Base-by-base conservation (phyloP, 345 rosid species). In the Brassica juncea region DNA sequence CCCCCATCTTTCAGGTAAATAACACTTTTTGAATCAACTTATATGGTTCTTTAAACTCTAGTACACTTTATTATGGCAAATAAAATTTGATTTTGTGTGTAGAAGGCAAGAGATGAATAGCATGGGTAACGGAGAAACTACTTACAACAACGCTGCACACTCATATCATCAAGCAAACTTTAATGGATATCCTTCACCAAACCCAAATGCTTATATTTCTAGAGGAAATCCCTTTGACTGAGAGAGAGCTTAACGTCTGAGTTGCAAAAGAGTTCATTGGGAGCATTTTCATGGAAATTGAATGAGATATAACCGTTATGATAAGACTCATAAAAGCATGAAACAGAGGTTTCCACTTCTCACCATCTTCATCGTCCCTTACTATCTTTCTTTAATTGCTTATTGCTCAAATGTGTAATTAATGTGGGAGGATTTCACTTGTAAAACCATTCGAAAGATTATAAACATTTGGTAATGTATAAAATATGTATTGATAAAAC, bases 161-260 rank as follows among this genome's bases (percentile, higher is more conserved):
- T 8, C 74, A 42, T 62, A 44, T 69, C 84, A 74, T 44, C 85
- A 80, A 54, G 74, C 82, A 61, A 68, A 81, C 52, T 5, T 49
- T 49, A 79, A 60, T 23, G 84, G 84, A 75, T 84, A 70, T 82
- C 69, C 80, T 35, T 72, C 21, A 63, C 47, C 84, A 39, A 81
- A 73, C 16, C 79, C 81, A 75, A 78, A 69, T 80, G 80, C 83
- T 71, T 77, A 69, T 82, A 60, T 80, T 68, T 73, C 86, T 54
- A 84, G 88, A 74, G 88, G 92, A 73, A 90, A 91, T 70, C 94
- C 92, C 4, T 91, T 90, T 71, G 88, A 88, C 70, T 88, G 80
- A 80, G 30, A 54, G 6, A 61, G 6, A 60, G 73, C 68, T 49
- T 34, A 4, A 75, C 16, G 12, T 37, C 59, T 3, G 5, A 35